phyloP scores from a whole-genome alignment of 2,329 filamentous ascomycete genomes.

The Paracamarosporium sp. region DNA sequence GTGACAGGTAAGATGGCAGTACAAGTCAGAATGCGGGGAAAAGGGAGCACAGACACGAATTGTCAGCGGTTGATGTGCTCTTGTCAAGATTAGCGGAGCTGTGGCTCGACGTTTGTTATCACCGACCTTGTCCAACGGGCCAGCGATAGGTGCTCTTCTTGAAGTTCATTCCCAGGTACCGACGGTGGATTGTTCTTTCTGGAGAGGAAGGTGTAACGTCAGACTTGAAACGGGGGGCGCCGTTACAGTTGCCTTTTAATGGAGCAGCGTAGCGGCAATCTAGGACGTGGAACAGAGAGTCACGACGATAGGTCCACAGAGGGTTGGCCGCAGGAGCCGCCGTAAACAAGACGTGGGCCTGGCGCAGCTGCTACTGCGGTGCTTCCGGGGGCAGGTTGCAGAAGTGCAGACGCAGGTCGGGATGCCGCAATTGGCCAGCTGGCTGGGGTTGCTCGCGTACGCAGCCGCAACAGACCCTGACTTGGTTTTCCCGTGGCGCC shows the following conservation, averaged over 20 bases:
- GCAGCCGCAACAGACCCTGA: conserved; percentile 26
- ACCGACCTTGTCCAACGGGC: conserved; percentile 50
- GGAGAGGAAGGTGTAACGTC: conserved; percentile 15
- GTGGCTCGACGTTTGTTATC: background rate
- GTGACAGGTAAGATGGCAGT: conserved; percentile 24
- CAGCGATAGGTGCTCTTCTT: conserved; percentile 51
- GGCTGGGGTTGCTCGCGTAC: conserved; percentile 21
- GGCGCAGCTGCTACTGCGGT: conserved; percentile 19
- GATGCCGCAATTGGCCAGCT: conserved; percentile 36
- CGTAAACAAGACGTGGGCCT: conserved; percentile 20
- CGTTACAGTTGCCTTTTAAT: conserved; percentile 19
- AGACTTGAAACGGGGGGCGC: conserved; percentile 12
- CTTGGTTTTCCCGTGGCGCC: conserved; percentile 29
- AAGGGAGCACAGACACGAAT: conserved; percentile 10
- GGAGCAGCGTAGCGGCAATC: conserved; percentile 10
- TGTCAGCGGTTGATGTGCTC: conserved; percentile 52
- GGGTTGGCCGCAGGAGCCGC: conserved; percentile 20
- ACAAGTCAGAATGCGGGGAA: conserved; percentile 25
- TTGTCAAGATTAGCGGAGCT: conserved; percentile 12
- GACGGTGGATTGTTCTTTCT: background rate
- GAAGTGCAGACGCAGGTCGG: conserved; percentile 32
- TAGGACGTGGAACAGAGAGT: conserved; percentile 19
- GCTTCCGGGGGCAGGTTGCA: conserved; percentile 37
- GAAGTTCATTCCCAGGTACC: conserved; percentile 48
- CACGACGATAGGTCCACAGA: conserved; percentile 25